Evolutionary conservation across 768 basidiomycete species (phyloP).

Genomic region (Leccinum fibrillosum): DNA sequence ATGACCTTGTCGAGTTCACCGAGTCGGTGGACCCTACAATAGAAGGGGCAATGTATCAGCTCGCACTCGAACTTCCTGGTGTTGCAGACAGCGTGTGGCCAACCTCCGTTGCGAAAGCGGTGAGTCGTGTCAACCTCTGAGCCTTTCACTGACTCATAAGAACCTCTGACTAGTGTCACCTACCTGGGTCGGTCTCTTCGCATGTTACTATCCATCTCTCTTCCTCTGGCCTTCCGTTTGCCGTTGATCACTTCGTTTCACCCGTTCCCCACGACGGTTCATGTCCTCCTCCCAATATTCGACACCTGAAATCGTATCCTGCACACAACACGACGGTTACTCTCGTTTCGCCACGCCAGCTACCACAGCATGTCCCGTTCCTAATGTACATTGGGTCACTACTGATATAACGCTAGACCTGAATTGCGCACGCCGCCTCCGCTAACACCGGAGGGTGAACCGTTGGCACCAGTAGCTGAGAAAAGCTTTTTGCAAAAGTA

Average conservation of each 20-base stretch:
- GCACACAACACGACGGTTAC: constrained; percentile 52
- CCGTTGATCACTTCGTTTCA: constrained; percentile 69
- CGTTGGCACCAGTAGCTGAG: constrained; percentile 57
- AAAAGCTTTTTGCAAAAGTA: constrained; percentile 86
- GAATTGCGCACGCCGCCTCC: constrained; percentile 66
- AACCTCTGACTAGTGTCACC: constrained; percentile 57
- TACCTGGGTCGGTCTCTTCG: constrained; percentile 52
- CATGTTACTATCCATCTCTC: constrained; percentile 55
- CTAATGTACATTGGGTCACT: not conserved
- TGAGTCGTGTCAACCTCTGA: constrained; percentile 52
- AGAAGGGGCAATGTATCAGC: constrained; percentile 59
- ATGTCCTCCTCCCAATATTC: constrained; percentile 40
- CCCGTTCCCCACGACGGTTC: constrained; percentile 67
- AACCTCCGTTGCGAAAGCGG: constrained; percentile 37
- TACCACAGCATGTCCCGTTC: constrained; percentile 51
- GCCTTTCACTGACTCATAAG: constrained; percentile 13
- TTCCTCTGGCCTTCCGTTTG: constrained; percentile 48
- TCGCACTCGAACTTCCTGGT: constrained; percentile 57
- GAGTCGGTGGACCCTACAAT: constrained; percentile 36
- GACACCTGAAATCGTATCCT: constrained; percentile 21
- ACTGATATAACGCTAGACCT: constrained; percentile 44
- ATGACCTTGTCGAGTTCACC: constrained; percentile 48
- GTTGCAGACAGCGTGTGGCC: constrained; percentile 34
- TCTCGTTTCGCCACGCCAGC: constrained; percentile 43
- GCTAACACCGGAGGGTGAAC: constrained; percentile 62